A percentile compares a stretch with the other conserved stretches of the same genome.
These are phyloP conservation scores for Cercophora sp. DNA, from an alignment of 495 filamentous ascomycete species.

Conservation along the genomic window DNA sequence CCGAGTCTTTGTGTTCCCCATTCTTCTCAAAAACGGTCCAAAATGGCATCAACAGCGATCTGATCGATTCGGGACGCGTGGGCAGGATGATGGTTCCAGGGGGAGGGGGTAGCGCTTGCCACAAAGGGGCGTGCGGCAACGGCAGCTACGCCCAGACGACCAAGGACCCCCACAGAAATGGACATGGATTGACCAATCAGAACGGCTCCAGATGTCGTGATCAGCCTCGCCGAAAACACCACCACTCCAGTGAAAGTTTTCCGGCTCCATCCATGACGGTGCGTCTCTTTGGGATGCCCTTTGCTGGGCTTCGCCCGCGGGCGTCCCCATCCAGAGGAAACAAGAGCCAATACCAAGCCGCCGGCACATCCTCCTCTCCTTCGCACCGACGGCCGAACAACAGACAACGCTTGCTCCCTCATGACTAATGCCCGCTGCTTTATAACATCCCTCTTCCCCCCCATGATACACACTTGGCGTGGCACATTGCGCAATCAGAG, in stretches of 20 bases:
- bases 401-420: constrained; percentile 5
- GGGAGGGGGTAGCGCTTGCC: background rate
- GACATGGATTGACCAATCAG: constrained; percentile 24
- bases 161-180: constrained; percentile 25
- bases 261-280: constrained; percentile 15
- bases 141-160: constrained; percentile 2
- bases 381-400: constrained; percentile 5
- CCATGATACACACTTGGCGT: background rate
- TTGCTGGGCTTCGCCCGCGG: constrained; percentile 3
- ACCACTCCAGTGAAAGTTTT: constrained; percentile 26
- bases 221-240: constrained; percentile 31
- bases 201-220: constrained; percentile 31
- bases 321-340: constrained; percentile 3
- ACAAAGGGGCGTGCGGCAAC: constrained; percentile 13
- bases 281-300: constrained; percentile 16
- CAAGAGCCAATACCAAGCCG: constrained; percentile 14
- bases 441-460: constrained; percentile 6
- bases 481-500: constrained; percentile 10
- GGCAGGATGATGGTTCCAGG: background rate
- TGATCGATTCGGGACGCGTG: background rate
- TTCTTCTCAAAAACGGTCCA: too few species aligned
- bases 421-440: constrained; percentile 24
- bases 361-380: constrained; percentile 1
- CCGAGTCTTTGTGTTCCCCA: too few species aligned
- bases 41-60: background rate